These are phyloP conservation scores for Pichia sp. DNA, from an alignment of 1,139 yeast species.

Conservation along the genomic window DNA sequence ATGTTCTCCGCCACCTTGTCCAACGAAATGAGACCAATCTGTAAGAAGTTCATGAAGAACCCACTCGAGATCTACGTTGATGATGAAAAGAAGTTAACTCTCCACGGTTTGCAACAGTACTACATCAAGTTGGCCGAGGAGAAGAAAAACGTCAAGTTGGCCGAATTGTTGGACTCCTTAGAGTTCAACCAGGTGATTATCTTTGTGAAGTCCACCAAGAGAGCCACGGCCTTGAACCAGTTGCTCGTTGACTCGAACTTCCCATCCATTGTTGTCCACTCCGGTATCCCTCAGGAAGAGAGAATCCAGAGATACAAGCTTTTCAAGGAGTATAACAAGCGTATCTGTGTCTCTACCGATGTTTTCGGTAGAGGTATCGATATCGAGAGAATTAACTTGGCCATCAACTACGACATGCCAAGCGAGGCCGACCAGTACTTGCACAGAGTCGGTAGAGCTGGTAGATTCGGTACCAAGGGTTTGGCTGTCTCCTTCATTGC, in stretches of 20 bases:
- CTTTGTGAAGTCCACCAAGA: slow-evolving; percentile 85
- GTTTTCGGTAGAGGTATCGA: slow-evolving; percentile 99
- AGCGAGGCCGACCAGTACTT: slow-evolving; percentile 94
- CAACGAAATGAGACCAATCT: slow-evolving; percentile 91
- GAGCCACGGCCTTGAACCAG: slow-evolving; percentile 90
- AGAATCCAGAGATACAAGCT: slow-evolving; percentile 95
- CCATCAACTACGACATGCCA: slow-evolving; percentile 92
- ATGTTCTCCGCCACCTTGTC: slow-evolving; percentile 97
- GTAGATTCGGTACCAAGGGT: slow-evolving; percentile 99
- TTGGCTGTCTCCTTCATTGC: slow-evolving; percentile 90
- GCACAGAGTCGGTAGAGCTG: slow-evolving; percentile 99
- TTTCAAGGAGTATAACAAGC: slow-evolving; percentile 96
- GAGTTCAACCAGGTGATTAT: slow-evolving; percentile 98
- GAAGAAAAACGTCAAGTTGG: slow-evolving; percentile 90
- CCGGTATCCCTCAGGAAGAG: slow-evolving; percentile 95
- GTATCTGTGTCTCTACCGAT: slow-evolving; percentile 97
- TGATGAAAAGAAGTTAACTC: slow-evolving; percentile 94
- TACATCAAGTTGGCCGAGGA: slow-evolving; percentile 83
- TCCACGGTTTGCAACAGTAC: slow-evolving; percentile 98
- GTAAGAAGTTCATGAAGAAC: slow-evolving; percentile 97
- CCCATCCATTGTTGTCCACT: slow-evolving; percentile 97
- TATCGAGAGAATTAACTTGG: slow-evolving; percentile 96
- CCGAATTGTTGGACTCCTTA: slow-evolving; percentile 86
- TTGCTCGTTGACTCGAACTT: slow-evolving; percentile 88
- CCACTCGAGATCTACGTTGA: slow-evolving; percentile 97